Evolutionary conservation across 192 early-diverging fungal species (phyloP).

Genomic region (Coemansia sp.): DNA sequence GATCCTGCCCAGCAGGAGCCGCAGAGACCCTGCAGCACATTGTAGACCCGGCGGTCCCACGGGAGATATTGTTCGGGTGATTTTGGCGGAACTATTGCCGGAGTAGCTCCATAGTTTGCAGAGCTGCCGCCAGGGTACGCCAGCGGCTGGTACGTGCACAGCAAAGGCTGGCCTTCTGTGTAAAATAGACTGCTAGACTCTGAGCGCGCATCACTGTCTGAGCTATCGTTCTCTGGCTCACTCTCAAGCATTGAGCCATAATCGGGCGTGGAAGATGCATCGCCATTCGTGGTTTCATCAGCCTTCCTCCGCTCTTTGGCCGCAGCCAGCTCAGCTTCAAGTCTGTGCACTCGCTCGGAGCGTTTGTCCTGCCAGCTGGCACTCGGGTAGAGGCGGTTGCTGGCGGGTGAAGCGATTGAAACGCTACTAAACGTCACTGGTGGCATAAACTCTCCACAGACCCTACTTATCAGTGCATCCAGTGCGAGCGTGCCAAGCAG

Average conservation of each 20-base stretch:
- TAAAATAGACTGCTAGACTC: conserved; percentile 42
- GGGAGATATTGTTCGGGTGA: conserved; percentile 39
- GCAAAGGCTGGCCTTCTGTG: conserved; percentile 47
- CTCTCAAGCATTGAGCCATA: conserved; percentile 42
- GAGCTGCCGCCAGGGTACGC: conserved; percentile 1
- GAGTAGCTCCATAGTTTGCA: background rate
- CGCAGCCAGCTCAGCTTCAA: conserved; percentile 39
- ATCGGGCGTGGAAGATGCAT: background rate
- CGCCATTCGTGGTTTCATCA: background rate
- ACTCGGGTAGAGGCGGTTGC: background rate
- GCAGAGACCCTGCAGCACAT: conserved; percentile 16
- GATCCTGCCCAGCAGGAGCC: conserved; percentile 7
- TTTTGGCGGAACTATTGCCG: conserved; percentile 13
- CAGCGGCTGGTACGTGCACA: conserved; percentile 47
- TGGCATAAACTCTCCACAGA: conserved; percentile 12
- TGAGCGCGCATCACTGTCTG: conserved; percentile 11
- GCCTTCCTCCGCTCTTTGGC: conserved; percentile 12
- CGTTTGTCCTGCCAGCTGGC: conserved; percentile 33
- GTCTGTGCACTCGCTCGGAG: conserved; percentile 31
- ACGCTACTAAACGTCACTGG: conserved; percentile 23
- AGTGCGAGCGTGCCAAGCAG: background rate
- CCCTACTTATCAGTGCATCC: conserved; percentile 4
- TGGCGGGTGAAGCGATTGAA: background rate
- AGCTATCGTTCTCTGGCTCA: conserved; percentile 10
- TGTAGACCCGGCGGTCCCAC: conserved; percentile 23